Evolutionary conservation across 2,329 filamentous ascomycete species (phyloP), one percentile per base, ranked within the genome.

Genomic region (Blumeria graminis): DNA sequence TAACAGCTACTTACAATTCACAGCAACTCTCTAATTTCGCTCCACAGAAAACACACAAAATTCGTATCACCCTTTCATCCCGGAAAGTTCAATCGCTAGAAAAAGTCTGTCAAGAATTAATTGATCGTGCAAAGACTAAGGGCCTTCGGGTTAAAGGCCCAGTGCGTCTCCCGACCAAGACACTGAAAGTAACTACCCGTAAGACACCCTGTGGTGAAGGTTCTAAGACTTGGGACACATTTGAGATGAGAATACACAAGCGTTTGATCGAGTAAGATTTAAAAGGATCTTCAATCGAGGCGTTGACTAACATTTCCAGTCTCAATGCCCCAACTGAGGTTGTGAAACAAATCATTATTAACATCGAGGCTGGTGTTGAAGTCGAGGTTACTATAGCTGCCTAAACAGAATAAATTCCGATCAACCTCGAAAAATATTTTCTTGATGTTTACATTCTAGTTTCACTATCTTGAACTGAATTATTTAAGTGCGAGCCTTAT

Each of bases 191-290:
- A 53, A 66, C 64, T 57, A 66, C 92, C 78, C 85, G 92, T 70
- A 98, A 98, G 85, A 96, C 92, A 64, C 92, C 92, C 72, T 92
- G 86, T 76, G 92, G 92, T 85, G 92, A 98, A 82, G 92, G 92
- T 76, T 93, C 85, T 74, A 98, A 98, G 87, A 98, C 92, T 70
- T 98, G 92, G 92, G 92, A 96, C 73, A 82, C 79, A 73, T 98
- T 78, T 74, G 90, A 98, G 84, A 93, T 98, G 88, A 84, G 90
- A 76, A 94, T 95, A 72, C 88, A 95, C 82, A 95, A 95, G 84
- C 85, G 89, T 67, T 79, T 95, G 70, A 95, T 95, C 70, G 89
- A 94, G 81, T 86, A 71, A 68, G 81, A 11, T 41, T n/a, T 41
- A 11, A 41, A 11, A 11, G 2, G 38, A 39, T 39, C 22, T 46